Conservation (phyloP, 1,139 yeast species). For the Kodamaea sp. region DNA sequence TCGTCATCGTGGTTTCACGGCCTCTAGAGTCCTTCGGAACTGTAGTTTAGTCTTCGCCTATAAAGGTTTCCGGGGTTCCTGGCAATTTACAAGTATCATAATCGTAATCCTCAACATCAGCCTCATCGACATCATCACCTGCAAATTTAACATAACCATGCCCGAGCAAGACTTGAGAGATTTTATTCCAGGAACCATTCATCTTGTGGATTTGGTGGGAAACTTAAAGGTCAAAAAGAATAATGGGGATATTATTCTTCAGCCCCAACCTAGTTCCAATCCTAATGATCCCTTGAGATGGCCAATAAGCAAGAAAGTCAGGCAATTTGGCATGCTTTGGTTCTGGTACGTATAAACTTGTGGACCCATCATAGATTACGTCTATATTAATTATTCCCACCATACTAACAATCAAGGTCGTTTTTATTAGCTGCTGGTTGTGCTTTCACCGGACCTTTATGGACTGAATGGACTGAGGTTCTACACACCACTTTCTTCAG, state of each 20-base stretch:
- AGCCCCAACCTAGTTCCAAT: conserved; percentile 39
- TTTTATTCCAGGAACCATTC: conserved; percentile 62
- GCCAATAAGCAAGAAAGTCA: conserved; percentile 31
- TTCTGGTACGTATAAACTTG: conserved; percentile 15
- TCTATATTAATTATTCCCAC: neutral
- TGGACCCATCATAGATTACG: no score
- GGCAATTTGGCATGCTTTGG: conserved; percentile 37
- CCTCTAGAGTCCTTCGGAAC: no score
- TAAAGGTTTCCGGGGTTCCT: no score
- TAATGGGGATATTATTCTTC: conserved; percentile 26
- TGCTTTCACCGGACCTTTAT: conserved; percentile 44
- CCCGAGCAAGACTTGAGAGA: neutral
- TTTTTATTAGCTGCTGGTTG: conserved; percentile 43
- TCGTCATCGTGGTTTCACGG: no score
- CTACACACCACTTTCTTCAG: conserved; percentile 29
- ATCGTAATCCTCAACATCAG: neutral
- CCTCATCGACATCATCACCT: neutral
- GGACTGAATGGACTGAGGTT: conserved; percentile 35
- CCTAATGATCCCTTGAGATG: conserved; percentile 44
- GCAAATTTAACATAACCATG: neutral
- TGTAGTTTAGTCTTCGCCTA: no score
- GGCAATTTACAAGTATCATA: no score
- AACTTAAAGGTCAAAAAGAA: conserved; percentile 34
- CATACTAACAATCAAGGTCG: conserved; percentile 26
- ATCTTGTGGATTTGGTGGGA: conserved; percentile 52